A percentile compares a stretch with the other conserved stretches of the same genome.
phyloP scores from a whole-genome alignment of 2,329 filamentous ascomycete species.

The Cytospora mali region DNA sequence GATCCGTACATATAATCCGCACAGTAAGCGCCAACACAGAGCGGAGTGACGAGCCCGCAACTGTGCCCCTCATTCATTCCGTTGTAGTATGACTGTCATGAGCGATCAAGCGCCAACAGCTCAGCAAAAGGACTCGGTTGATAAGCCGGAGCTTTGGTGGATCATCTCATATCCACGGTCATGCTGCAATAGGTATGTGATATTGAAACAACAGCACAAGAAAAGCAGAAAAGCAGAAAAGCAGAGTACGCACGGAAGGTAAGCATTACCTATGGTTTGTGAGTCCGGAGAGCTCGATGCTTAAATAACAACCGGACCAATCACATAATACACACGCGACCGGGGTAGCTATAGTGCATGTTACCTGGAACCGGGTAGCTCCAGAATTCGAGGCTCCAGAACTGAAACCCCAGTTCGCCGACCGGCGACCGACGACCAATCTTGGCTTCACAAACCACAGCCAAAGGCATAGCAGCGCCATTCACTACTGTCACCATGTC shows the following conservation, averaged over 20 bases:
- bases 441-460: background rate
- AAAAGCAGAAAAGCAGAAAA: no score
- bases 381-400: constrained; percentile 1
- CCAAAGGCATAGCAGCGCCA: background rate
- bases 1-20: background rate
- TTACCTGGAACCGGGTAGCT: background rate
- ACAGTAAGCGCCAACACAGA: background rate
- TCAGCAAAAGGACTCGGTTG: background rate
- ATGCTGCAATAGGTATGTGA: no score
- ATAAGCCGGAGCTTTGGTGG: background rate
- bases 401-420: background rate
- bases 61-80: background rate
- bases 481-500: constrained; percentile 51
- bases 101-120: background rate
- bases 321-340: constrained; percentile 20
- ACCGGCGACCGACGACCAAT: background rate
- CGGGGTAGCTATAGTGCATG: constrained; percentile 1
- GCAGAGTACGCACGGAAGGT: background rate
- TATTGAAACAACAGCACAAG: no score
- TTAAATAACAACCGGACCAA: background rate
- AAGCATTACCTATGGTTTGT: background rate
- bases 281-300: background rate
- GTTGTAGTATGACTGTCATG: background rate
- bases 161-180: no score
- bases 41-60: background rate